Base-by-base conservation (phyloP, 768 basidiomycete species). In the Rhodotorula babjevae region DNA sequence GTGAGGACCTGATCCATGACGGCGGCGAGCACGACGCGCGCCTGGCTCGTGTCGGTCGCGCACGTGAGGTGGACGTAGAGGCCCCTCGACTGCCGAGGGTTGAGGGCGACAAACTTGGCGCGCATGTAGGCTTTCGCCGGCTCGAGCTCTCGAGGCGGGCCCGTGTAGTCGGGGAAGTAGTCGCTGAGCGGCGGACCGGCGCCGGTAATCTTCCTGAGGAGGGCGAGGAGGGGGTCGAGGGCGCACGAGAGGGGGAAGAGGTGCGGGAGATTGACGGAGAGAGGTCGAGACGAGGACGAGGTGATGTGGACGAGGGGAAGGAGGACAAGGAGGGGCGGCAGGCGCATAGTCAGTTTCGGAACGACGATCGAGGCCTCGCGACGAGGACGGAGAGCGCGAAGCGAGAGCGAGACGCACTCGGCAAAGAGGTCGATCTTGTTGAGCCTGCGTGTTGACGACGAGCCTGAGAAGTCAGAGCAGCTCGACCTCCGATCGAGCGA, bases 161-260 rank as follows among this genome's bases (percentile, higher is more conserved):
- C 92, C 4, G 79, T 81, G 83, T 87, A 96, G 78, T 96, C 93
- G 14, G 92, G 91, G 87, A 95, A 95, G 83, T 91, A 95, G 79
- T 90, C 83, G 21, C 82, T 85, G 40, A 96, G 84, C 11, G 91
- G 91, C 47, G 91, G 91, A 56, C 86, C 83, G 0, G 89, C 21
- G n/a, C 40, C 29, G 49, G 14, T 19, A 33, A 72, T 36, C 23
- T 72, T 72, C 31, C 56, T 90, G 80, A 95, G 93, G 80, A 92
- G 91, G 14, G 40, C 42, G 10, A 27, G 18, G 63, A 23, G 19
- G 21, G 21, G 47, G 21, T 0, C 3, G 25, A 25, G 50, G 6
- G 50, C 50, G 25, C 8, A 25, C 21, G 23, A 21, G 21, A 23
- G 49, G 3, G 25, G 25, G 50, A 52, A 8, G 50, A n/a, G n/a